Percentiles rank a stretch among this genome's conserved stretches.
These are phyloP conservation scores for Phialophora tarda DNA, from an alignment of 2,329 filamentous ascomycete genomes.

Conservation along the genomic window DNA sequence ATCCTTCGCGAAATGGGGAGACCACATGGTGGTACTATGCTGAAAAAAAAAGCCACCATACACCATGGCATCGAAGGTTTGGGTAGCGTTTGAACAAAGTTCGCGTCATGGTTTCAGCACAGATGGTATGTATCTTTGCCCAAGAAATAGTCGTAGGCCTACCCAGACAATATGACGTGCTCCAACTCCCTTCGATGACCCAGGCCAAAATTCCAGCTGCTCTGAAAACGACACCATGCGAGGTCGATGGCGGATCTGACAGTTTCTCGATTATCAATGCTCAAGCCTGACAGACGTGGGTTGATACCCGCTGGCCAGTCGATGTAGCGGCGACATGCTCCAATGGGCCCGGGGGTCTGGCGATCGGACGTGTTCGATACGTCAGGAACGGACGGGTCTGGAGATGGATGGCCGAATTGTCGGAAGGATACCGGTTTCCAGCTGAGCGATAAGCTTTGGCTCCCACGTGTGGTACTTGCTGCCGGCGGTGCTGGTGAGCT, in stretches of 20 bases:
- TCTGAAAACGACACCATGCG: background rate
- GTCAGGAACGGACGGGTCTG: slow-evolving; percentile 20
- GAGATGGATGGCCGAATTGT: slow-evolving; percentile 8
- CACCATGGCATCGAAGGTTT: background rate
- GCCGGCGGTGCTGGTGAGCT: background rate
- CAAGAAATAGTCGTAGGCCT: background rate
- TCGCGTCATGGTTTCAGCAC: background rate
- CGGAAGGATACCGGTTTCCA: background rate
- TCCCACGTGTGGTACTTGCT: slow-evolving; percentile 13
- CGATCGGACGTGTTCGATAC: slow-evolving; percentile 28
- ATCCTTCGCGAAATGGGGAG: background rate
- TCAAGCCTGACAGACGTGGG: slow-evolving; percentile 1
- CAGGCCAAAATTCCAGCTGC: background rate
- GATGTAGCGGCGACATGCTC: slow-evolving; percentile 22
- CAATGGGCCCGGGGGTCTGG: slow-evolving; percentile 12
- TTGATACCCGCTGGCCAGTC: slow-evolving; percentile 10
- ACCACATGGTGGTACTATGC: background rate
- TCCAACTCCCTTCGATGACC: background rate
- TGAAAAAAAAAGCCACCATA: background rate
- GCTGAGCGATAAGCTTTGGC: slow-evolving; percentile 9
- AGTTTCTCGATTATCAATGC: slow-evolving; percentile 3
- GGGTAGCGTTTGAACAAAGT: background rate
- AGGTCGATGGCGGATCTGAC: slow-evolving; percentile 19
- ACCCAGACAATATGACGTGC: too few relatives aligned
- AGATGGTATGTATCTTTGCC: background rate